phyloP scores from a whole-genome alignment of 108 stramenopile species.

The Mayamaea pseudoterrestris region DNA sequence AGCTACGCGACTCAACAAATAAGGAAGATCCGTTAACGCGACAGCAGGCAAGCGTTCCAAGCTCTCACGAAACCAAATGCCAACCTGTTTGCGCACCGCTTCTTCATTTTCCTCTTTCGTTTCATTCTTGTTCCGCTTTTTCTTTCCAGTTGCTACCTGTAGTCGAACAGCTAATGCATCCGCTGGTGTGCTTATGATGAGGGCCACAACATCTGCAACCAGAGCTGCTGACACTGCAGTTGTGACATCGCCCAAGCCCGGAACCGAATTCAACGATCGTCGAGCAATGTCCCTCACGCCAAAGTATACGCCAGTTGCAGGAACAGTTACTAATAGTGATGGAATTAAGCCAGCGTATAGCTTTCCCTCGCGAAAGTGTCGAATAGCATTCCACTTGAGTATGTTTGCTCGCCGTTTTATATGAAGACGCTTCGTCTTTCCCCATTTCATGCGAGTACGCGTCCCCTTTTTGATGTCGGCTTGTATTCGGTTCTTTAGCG shows the following conservation, averaged over 20 bases:
- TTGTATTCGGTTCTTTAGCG: conserved; percentile 66
- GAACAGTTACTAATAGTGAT: conserved; percentile 55
- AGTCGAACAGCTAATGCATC: conserved; percentile 55
- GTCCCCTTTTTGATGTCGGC: conserved; percentile 21
- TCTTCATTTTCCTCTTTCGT: conserved; percentile 13
- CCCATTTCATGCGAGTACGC: no score
- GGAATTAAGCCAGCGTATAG: conserved; percentile 63
- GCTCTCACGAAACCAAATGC: conserved; percentile 59
- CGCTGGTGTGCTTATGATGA: conserved; percentile 61
- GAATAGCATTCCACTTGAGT: conserved; percentile 24
- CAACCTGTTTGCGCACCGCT: conserved; percentile 11
- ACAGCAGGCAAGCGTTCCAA: conserved; percentile 43
- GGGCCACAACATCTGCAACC: conserved; percentile 53
- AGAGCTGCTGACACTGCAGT: conserved; percentile 35
- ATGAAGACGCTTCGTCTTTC: not conserved
- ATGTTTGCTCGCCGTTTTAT: conserved; percentile 13
- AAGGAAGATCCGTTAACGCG: conserved; percentile 50
- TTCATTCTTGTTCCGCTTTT: not conserved
- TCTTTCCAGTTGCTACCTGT: conserved; percentile 26
- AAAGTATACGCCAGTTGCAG: conserved; percentile 70
- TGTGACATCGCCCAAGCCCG: conserved; percentile 17
- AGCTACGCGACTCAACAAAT: conserved; percentile 47
- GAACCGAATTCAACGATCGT: conserved; percentile 24
- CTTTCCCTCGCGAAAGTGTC: conserved; percentile 44
- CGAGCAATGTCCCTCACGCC: conserved; percentile 64